Percentiles rank a stretch among this genome's conserved stretches.
These are phyloP conservation scores for Collybia sp. DNA, from an alignment of 768 basidiomycete species.

Conservation along the genomic window DNA sequence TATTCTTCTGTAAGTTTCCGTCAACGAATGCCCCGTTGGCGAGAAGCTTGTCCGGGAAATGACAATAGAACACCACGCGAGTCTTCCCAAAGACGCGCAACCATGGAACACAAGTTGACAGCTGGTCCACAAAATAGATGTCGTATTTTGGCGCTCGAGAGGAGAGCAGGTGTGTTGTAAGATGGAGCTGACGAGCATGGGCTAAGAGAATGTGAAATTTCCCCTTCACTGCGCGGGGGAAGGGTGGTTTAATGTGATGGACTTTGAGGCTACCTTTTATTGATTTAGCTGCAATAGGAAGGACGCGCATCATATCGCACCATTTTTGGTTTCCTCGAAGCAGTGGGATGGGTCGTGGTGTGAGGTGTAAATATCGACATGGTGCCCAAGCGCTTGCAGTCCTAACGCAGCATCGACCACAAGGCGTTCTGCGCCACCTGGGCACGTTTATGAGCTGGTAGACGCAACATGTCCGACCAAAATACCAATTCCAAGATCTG, in stretches of 20 bases:
- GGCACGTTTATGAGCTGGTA: conserved; percentile 8
- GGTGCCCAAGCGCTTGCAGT: conserved; percentile 78
- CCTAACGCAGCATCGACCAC: conserved; percentile 94
- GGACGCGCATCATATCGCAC: conserved; percentile 33
- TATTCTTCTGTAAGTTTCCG: neutral
- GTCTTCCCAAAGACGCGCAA: neutral
- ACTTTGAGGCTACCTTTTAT: neutral
- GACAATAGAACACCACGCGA: neutral
- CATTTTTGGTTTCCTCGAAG: conserved; percentile 92
- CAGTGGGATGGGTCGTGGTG: conserved; percentile 85
- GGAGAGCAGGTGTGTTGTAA: neutral
- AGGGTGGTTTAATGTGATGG: neutral
- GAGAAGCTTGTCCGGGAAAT: neutral
- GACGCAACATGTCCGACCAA: conserved; percentile 6
- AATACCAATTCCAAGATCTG: conserved; percentile 90
- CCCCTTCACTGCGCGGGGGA: neutral
- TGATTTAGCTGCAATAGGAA: neutral
- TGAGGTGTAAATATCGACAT: conserved; percentile 88
- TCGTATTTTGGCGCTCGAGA: neutral
- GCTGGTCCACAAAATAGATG: neutral
- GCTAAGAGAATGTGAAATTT: neutral
- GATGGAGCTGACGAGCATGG: neutral
- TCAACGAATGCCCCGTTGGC: neutral
- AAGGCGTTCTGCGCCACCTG: conserved; percentile 89
- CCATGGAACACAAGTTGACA: neutral